phyloP scores from a whole-genome alignment of 345 rosid genomes.

The Eucalyptus globulus region DNA sequence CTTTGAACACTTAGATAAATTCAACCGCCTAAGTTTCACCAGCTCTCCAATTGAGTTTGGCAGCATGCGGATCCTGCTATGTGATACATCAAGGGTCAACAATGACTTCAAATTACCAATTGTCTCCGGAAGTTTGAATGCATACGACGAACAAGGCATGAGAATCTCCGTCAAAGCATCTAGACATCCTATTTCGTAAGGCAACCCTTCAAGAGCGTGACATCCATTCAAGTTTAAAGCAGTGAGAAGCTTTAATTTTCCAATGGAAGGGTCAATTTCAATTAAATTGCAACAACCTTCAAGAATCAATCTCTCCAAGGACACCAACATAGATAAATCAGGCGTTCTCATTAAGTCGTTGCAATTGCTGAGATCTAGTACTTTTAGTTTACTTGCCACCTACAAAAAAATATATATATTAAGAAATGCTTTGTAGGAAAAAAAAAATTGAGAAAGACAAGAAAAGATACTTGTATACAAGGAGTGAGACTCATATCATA shows the following conservation, averaged over 20 bases:
- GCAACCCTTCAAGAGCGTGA: no score
- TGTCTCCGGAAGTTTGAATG: no score
- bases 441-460: neutral
- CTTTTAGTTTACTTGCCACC: neutral
- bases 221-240: no score
- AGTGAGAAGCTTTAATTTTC: no score
- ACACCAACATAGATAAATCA: neutral
- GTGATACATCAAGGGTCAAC: neutral
- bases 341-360: neutral
- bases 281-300: no score
- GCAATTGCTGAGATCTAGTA: neutral
- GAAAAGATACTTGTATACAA: neutral
- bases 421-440: rapidly evolving
- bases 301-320: no score
- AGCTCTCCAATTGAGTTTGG: neutral
- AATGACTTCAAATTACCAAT: neutral
- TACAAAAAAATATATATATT: neutral
- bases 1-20: neutral
- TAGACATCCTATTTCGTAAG: no score
- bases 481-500: neutral
- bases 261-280: no score
- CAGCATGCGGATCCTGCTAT: rapidly evolving
- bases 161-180: no score
- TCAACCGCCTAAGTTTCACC: neutral
- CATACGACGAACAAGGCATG: no score